Conservation (phyloP, 306 rosid genomes). For the Crotalaria pallida region DNA sequence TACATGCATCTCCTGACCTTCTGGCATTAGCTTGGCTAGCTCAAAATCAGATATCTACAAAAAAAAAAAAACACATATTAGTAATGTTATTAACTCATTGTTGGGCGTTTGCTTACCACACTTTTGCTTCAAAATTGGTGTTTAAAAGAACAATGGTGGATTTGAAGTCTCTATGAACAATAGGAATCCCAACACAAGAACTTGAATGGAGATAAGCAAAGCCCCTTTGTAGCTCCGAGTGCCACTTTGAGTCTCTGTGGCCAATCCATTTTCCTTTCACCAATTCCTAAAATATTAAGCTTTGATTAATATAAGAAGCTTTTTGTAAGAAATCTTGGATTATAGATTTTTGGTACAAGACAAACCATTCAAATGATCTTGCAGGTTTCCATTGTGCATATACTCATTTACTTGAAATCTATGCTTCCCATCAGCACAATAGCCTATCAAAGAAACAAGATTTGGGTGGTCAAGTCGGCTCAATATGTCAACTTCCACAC, state of each 20-base stretch:
- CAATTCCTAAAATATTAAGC: conserved; percentile 36
- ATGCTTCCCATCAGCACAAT: conserved; percentile 87
- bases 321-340: neutral
- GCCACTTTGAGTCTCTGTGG: conserved; percentile 68
- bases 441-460: conserved; percentile 75
- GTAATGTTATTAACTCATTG: neutral
- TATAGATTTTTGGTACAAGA: neutral
- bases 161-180: conserved; percentile 82
- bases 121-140: conserved; percentile 74
- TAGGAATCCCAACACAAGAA: conserved; percentile 63
- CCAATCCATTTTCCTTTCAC: conserved; percentile 65
- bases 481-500: conserved; percentile 78
- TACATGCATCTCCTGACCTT: conserved; percentile 58
- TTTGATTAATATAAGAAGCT: conserved; percentile 7
- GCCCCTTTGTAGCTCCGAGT: conserved; percentile 74
- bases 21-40: conserved; percentile 89
- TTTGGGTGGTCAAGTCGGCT: conserved; percentile 83
- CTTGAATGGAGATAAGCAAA: conserved; percentile 71
- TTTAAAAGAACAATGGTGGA: conserved; percentile 69
- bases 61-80: neutral
- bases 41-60: conserved; percentile 81
- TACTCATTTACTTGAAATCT: conserved; percentile 76
- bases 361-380: conserved; percentile 71
- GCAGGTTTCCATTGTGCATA: conserved; percentile 74
- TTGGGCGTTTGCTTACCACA: neutral